Base-by-base conservation (phyloP, 108 stramenopile species). In the Nitzschia palea region DNA sequence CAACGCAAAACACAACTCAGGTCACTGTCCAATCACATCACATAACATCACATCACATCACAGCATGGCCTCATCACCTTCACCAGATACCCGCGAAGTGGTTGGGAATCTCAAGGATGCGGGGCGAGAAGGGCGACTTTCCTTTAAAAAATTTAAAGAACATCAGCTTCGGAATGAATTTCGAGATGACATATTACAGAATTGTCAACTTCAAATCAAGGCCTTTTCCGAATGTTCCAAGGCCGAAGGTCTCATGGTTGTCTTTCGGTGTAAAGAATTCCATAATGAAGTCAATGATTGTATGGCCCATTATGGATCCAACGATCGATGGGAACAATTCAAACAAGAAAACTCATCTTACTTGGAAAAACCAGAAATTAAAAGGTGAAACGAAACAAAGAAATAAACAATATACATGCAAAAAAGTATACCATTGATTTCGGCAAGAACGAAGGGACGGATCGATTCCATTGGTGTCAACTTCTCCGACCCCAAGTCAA, bases 141-240 rank as follows among this genome's bases (percentile, higher is more conserved):
- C 63, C 22, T 74, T 74, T 53, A 56, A 65, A 4, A 74, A 83
- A 44, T 86, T 87, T 72, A 88, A 85, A n/a, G 93, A 94, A 51
- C 82, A 93, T 68, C 80, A 84, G 72, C 73, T 96, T 67, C 82
- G 89, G 58, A 80, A 76, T 26, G 92, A 93, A 73, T 89, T 90
- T 74, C 90, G 91, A 50, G 81, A 82, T 25, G 80, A 69, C 23
- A 92, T 92, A 26, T 80, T 91, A 44, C 80, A 87, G 65, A 90
- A 81, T 34, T 96, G 95, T 55, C 68, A 80, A 8, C 48, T 74
- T 1, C 84, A 87, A 45, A 44, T 94, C 18, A 79, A 80, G 45
- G 88, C 76, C 26, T 94, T 94, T 72, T 89, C 85, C 0, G 73
- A 89, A 50, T 96, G 95, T 67, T 87, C 91, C 18, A 77, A 89